Evolutionary conservation across 306 rosid genomes (phyloP).

Genomic region (Prunus salicina): DNA sequence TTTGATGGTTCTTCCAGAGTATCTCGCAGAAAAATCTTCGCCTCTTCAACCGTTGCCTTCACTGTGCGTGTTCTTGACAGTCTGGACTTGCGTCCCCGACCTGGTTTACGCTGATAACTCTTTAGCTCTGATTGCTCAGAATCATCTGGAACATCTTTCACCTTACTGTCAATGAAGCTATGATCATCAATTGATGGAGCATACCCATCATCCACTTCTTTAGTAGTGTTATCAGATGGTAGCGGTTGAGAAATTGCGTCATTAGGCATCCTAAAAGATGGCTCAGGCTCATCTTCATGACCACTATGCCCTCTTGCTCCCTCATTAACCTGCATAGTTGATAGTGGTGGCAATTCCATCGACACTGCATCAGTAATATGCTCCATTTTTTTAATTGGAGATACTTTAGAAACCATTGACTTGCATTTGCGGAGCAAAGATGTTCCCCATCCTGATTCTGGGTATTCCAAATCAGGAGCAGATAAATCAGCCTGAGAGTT

Average conservation of each 20-base stretch:
- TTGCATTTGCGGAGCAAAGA: conserved; percentile 72
- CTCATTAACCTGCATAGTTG: conserved; percentile 32
- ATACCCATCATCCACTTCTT: conserved; percentile 38
- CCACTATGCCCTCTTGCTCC: conserved; percentile 26
- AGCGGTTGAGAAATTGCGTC: conserved; percentile 28
- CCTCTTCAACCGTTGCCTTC: conserved; percentile 76
- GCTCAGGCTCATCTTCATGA: conserved; percentile 33
- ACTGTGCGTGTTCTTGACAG: conserved; percentile 63
- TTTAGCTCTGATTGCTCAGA: conserved; percentile 69
- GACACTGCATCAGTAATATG: conserved; percentile 37
- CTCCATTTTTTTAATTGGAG: conserved; percentile 57
- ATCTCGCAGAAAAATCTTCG: conserved; percentile 60
- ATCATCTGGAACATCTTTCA: conserved; percentile 56
- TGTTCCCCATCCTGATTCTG: conserved; percentile 39
- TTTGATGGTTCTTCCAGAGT: conserved; percentile 35
- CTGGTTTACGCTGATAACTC: conserved; percentile 34
- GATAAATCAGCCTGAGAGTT: conserved; percentile 24
- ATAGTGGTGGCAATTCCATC: conserved; percentile 28
- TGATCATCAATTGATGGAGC: conserved; percentile 44
- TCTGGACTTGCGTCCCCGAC: conserved; percentile 48
- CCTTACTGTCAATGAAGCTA: conserved; percentile 54
- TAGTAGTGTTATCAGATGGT: conserved; percentile 31
- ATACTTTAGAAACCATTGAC: conserved; percentile 51
- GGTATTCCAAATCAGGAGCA: conserved; percentile 34
- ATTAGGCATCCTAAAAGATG: conserved; percentile 30